phyloP scores from a whole-genome alignment of 2,329 filamentous ascomycete genomes.

The Gaeumannomyces sp. region DNA sequence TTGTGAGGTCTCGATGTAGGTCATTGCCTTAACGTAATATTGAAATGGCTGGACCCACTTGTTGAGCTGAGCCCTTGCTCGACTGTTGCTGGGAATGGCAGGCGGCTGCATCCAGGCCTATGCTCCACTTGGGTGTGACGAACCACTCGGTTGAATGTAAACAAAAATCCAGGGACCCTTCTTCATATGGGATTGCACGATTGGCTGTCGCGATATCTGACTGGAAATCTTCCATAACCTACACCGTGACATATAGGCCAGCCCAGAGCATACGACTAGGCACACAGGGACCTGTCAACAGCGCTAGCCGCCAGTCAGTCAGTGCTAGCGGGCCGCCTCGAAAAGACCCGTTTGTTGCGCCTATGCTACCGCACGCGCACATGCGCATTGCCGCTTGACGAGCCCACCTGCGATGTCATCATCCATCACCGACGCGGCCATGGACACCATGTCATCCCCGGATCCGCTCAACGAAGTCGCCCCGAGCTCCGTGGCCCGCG shows the following conservation, averaged over 20 bases:
- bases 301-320: background rate
- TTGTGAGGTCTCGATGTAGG: too few relatives aligned
- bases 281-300: background rate
- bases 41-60: too few relatives aligned
- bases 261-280: background rate
- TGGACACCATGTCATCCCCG: conserved; percentile 42
- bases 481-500: conserved; percentile 26
- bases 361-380: background rate
- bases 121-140: background rate
- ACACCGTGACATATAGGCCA: background rate
- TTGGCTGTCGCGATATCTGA: background rate
- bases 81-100: background rate
- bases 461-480: conserved; percentile 42
- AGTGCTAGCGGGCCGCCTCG: background rate
- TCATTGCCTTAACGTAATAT: too few relatives aligned
- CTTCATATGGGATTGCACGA: background rate
- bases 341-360: conserved; percentile 1
- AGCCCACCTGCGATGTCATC: background rate
- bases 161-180: background rate
- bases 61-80: background rate
- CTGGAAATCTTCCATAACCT: background rate
- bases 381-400: conserved; percentile 1
- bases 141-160: background rate
- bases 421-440: conserved; percentile 18
- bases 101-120: background rate